Conservation (phyloP, 164 flowering plant species). For the Litsea cubeba region DNA sequence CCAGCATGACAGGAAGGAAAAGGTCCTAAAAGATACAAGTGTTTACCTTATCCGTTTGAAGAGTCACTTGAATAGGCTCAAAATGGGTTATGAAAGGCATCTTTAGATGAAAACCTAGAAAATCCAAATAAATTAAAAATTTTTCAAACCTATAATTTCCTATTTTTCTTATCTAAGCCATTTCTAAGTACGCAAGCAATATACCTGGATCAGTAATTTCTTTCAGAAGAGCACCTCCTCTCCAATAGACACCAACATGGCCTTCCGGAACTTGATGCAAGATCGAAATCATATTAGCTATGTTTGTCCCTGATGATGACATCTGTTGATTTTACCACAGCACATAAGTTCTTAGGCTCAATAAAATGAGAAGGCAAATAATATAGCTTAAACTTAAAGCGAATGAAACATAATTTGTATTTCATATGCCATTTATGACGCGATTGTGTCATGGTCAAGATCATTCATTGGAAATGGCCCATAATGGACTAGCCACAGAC, state of each 20-base stretch:
- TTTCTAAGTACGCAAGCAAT: background rate
- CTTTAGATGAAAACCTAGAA: constrained; percentile 82
- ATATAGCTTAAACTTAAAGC: too few relatives aligned
- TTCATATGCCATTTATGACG: too few relatives aligned
- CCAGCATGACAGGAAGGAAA: background rate
- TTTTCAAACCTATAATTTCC: background rate
- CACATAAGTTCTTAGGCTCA: background rate
- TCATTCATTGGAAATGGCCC: too few relatives aligned
- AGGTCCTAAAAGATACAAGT: background rate
- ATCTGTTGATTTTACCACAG: constrained; percentile 15
- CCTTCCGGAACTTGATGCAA: constrained; percentile 98
- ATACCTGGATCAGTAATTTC: constrained; percentile 82
- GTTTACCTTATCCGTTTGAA: constrained; percentile 82
- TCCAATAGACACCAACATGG: constrained; percentile 96
- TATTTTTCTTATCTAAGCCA: background rate
- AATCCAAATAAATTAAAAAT: constrained; percentile 7
- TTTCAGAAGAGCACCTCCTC: constrained; percentile 89
- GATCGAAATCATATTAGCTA: constrained; percentile 32
- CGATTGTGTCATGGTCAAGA: too few relatives aligned
- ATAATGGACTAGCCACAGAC: too few relatives aligned
- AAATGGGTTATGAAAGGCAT: constrained; percentile 76
- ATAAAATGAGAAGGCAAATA: background rate
- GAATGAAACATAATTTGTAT: too few relatives aligned
- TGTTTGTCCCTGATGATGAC: constrained; percentile 10
- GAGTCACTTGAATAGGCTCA: constrained; percentile 94